Conservation (phyloP, 2,329 filamentous ascomycete species). For the Fusarium floridanum region DNA sequence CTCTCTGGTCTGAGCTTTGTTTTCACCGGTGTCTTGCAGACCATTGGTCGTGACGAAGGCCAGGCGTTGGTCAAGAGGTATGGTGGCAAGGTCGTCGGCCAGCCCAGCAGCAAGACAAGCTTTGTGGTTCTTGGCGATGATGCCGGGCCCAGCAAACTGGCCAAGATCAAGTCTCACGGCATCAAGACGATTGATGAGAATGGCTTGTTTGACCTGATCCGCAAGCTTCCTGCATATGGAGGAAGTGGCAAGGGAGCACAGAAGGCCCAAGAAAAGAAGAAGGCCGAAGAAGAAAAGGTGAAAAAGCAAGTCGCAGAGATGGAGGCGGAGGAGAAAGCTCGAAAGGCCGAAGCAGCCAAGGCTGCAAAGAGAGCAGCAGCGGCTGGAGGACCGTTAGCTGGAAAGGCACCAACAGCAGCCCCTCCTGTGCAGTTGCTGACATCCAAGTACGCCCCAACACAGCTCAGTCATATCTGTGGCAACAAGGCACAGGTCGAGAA, state of each 20-base stretch:
- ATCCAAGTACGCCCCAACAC: slow-evolving; percentile 91
- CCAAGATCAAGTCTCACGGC: slow-evolving; percentile 82
- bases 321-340: slow-evolving; percentile 80
- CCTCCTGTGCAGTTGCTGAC: slow-evolving; percentile 84
- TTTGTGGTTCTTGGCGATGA: slow-evolving; percentile 93
- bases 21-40: slow-evolving; percentile 89
- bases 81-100: slow-evolving; percentile 88
- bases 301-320: slow-evolving; percentile 85
- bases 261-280: slow-evolving; percentile 86
- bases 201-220: slow-evolving; percentile 89
- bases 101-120: slow-evolving; percentile 91
- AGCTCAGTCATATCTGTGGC: slow-evolving; percentile 89
- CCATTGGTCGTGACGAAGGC: slow-evolving; percentile 85
- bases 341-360: slow-evolving; percentile 65
- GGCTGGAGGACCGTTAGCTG: slow-evolving; percentile 39
- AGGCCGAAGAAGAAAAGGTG: slow-evolving; percentile 86
- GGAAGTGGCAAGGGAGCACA: slow-evolving; percentile 90
- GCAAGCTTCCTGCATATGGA: slow-evolving; percentile 83
- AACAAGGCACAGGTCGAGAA: slow-evolving; percentile 93
- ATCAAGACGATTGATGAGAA: slow-evolving; percentile 96
- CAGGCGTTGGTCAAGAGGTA: slow-evolving; percentile 91
- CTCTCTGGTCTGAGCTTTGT: slow-evolving; percentile 92
- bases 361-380: slow-evolving; percentile 58
- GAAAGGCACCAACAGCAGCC: slow-evolving; percentile 58
- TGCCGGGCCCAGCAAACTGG: slow-evolving; percentile 92